Evolutionary conservation across 2,329 filamentous ascomycete species (phyloP).

Genomic region (Monosporascus sp.): DNA sequence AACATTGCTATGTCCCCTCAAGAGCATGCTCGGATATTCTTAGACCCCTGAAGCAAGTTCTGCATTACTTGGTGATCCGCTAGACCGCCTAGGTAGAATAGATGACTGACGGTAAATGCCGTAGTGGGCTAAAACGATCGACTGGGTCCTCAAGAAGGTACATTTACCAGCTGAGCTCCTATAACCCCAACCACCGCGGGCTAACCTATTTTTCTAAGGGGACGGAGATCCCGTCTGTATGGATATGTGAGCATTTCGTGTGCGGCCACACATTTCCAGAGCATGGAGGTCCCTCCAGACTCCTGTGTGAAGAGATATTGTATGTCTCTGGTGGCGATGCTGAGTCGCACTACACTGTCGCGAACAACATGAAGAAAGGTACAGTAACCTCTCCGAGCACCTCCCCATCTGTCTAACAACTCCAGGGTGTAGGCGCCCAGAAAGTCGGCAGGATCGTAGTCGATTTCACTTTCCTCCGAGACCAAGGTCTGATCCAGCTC

Average conservation of each 20-base stretch:
- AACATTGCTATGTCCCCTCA: too few relatives aligned
- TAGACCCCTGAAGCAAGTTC: too few relatives aligned
- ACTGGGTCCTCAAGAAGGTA: constrained; percentile 19
- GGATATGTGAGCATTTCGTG: constrained; percentile 4
- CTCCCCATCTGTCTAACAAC: too few relatives aligned
- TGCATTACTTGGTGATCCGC: too few relatives aligned
- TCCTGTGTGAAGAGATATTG: constrained; percentile 14
- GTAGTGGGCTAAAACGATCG: constrained; percentile 10
- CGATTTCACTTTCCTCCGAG: constrained; percentile 22
- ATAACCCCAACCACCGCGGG: too few relatives aligned
- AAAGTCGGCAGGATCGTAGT: constrained; percentile 18
- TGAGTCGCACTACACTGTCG: constrained; percentile 12
- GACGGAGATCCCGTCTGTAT: constrained; percentile 5
- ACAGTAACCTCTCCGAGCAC: too few relatives aligned
- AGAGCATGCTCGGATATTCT: too few relatives aligned
- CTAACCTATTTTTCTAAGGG: not conserved
- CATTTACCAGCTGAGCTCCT: not conserved
- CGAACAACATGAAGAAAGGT: too few relatives aligned
- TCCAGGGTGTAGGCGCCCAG: constrained; percentile 10
- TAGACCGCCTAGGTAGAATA: too few relatives aligned
- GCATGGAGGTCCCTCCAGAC: not conserved
- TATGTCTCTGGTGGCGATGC: constrained; percentile 13
- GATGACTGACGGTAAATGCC: not conserved
- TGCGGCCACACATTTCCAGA: constrained; percentile 9
- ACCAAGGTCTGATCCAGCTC: constrained; percentile 11